A percentile compares a stretch with the other conserved stretches of the same genome.
phyloP scores from a whole-genome alignment of 257 asterid species.

The Nicotiana otophora region DNA sequence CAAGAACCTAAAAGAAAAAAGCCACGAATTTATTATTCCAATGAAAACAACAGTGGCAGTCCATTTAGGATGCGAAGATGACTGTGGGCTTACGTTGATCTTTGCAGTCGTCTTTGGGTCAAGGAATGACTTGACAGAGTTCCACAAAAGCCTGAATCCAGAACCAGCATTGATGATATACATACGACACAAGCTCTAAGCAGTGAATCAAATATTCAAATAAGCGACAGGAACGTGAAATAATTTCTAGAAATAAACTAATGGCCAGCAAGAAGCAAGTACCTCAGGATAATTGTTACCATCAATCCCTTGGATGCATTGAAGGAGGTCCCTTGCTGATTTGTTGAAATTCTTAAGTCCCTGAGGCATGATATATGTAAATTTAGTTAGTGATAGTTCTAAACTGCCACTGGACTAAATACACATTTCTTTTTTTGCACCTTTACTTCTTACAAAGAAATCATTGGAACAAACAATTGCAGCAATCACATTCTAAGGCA shows the following conservation, averaged over 20 bases:
- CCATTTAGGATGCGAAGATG: background rate
- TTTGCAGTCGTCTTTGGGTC: slow-evolving; percentile 97
- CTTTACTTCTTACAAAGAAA: background rate
- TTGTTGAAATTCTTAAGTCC: slow-evolving; percentile 84
- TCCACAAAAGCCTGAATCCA: slow-evolving; percentile 97
- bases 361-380: slow-evolving; percentile 27
- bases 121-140: slow-evolving; percentile 88
- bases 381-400: background rate
- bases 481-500: background rate
- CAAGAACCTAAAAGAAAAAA: slow-evolving; percentile 49
- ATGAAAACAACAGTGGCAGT: background rate
- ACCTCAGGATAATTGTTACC: slow-evolving; percentile 99
- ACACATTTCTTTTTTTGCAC: background rate
- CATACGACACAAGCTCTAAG: slow-evolving; percentile 85
- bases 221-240: background rate
- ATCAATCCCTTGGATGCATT: slow-evolving; percentile 77
- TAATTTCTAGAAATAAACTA: background rate
- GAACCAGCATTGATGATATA: slow-evolving; percentile 97
- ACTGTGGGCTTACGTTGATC: slow-evolving; percentile 54
- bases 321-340: slow-evolving; percentile 84
- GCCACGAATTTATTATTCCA: background rate
- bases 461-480: background rate
- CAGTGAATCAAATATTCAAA: background rate
- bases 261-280: background rate
- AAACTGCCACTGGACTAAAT: background rate